Base-by-base conservation (phyloP, 176 grass and related monocot genomes). In the Pharus latifolius region DNA sequence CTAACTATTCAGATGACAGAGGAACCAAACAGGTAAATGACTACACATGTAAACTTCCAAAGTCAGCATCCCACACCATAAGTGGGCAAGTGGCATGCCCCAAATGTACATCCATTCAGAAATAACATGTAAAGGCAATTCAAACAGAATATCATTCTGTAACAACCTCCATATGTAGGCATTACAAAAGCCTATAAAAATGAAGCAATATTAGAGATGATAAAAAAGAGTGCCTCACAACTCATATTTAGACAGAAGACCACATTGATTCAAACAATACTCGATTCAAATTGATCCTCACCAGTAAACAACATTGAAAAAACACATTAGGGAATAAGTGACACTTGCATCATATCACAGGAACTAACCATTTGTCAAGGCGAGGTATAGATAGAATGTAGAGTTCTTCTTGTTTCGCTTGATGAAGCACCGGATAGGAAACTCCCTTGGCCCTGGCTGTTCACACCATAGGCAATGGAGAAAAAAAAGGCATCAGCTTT, bases 351-450 rank as follows among this genome's bases (percentile, higher is more conserved):
- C 7, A 26, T 62, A 17, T 1, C n/a, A 62, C 18, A 42, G 20
- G 42, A 67, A 63, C 84, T 69, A 84, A 84, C 84, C 73, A 29
- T 84, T 65, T 4, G 67, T 75, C 35, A 84, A 78, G 63, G 80
- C 65, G 25, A 92, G 73, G 44, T 84, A 88, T 52, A 88, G 84
- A 78, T 72, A 84, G 35, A 84, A 88, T 2, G 34, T 74, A 40
- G 77, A 78, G 41, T 84, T 60, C 41, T 78, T 87, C 73, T 92
- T 92, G 77, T 82, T 70, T 82, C 84, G 72, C 66, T 81, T 78
- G 18, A 92, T 84, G 59, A 92, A 88, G 59, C 84, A 92, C 49
- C 84, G 76, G 29, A 84, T 72, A 6, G 74, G 81, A 29, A 76
- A 75, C 11, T 92, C 88, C 50, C 83, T 81, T 37, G 84, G 78